Evolutionary conservation across 2,329 filamentous ascomycete genomes (phyloP), one percentile per base, ranked within the genome.

Genomic region (Bipolaris victoriae): DNA sequence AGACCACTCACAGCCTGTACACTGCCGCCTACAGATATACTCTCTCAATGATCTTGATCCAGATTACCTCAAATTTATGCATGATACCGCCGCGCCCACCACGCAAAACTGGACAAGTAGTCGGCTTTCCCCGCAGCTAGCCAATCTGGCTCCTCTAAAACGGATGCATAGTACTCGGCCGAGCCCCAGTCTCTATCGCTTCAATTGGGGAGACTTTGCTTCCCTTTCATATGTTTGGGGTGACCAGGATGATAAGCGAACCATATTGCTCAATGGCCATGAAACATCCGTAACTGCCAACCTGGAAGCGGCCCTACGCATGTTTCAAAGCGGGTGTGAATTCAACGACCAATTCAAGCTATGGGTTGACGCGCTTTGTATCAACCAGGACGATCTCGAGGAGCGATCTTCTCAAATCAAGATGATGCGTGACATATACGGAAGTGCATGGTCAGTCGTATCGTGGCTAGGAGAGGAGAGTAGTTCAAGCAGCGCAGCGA

Each of bases 391-490:
- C 18, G 31, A 48, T 18, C 29, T 48, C 6, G 31, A 22, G 3
- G 45, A 48, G 26, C 11, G 45, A n/a, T 18, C 45, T 5, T 36
- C 31, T 18, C 45, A 48, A 9, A 33, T 48, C 15, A 24, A 36
- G 20, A 48, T 48, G 45, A 48, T 48, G 45, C 31, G 45, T 13
- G 31, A 36, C 3, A 33, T 48, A 7, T 48, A 48, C 16, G 45
- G 29, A 22, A 48, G 31, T 48, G 45, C 45, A 5, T 48, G 45
- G 46, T 48, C 46, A 18, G 45, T 48, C 13, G 11, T 48, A 5
- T 18, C 46, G 13, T 37, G 46, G 46, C 33, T 48, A 24, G 46
- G 46, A 13, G n/a, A 37, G 33, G 46, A 48, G 5, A 36, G 35
- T 5, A n/a, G 24, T 36, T 24, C 33, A 16, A 48, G 46, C 22